Evolutionary conservation across 73 alveolate species (phyloP).

Genomic region (Breviolum minutum): DNA sequence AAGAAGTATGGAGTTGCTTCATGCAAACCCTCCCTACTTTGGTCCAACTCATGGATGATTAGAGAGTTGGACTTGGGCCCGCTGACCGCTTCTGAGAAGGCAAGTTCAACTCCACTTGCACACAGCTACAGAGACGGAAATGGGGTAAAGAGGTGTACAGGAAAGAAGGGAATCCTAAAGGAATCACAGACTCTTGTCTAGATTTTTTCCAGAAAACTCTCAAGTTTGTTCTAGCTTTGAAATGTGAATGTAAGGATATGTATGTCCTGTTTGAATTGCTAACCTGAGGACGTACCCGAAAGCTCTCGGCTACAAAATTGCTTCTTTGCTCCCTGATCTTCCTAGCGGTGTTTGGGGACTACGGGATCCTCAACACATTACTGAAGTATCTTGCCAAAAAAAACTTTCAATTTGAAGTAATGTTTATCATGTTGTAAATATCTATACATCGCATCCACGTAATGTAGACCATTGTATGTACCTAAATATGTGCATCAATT

Average conservation of each 20-base stretch:
- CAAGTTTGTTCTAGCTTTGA: too few relatives aligned
- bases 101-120: background rate
- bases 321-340: background rate
- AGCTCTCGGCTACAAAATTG: slow-evolving; percentile 2
- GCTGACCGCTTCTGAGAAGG: background rate
- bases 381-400: background rate
- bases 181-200: background rate
- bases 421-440: too few relatives aligned
- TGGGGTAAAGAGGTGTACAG: background rate
- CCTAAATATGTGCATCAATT: too few relatives aligned
- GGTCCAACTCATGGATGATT: background rate
- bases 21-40: background rate
- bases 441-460: too few relatives aligned
- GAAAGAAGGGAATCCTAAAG: background rate
- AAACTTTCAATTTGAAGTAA: background rate
- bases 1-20: background rate
- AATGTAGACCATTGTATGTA: too few relatives aligned
- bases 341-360: background rate
- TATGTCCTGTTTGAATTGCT: too few relatives aligned
- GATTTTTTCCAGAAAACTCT: too few relatives aligned
- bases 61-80: background rate
- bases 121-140: background rate
- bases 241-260: too few relatives aligned
- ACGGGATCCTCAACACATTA: background rate
- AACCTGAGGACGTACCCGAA: background rate